phyloP scores from a whole-genome alignment of 495 filamentous ascomycete genomes.

The Lasiosphaeris hirsuta region DNA sequence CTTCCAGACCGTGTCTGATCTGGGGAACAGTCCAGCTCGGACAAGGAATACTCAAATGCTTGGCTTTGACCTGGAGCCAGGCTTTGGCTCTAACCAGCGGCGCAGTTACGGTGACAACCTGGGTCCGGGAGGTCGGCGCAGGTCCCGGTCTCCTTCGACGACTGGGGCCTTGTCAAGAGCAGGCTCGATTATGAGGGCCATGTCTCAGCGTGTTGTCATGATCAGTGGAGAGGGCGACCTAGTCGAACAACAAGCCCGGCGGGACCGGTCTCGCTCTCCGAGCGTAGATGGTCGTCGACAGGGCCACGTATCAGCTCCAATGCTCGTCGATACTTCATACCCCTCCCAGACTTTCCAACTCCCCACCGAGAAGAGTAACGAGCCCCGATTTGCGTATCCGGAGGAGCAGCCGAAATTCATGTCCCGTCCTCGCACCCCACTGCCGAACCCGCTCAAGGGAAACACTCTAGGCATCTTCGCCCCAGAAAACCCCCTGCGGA shows the following conservation, averaged over 20 bases:
- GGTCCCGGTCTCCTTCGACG: slow-evolving; percentile 57
- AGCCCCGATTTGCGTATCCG: slow-evolving; percentile 28
- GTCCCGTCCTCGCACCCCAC: slow-evolving; percentile 39
- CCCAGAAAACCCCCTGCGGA: slow-evolving; percentile 69
- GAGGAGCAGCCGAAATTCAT: slow-evolving; percentile 22
- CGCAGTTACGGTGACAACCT: slow-evolving; percentile 49
- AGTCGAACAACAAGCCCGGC: slow-evolving; percentile 68
- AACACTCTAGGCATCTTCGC: slow-evolving; percentile 82
- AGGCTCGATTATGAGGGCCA: slow-evolving; percentile 89
- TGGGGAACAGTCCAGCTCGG: slow-evolving; percentile 41
- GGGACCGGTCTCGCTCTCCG: slow-evolving; percentile 58
- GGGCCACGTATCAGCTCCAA: slow-evolving; percentile 40
- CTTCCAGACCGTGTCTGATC: slow-evolving; percentile 56
- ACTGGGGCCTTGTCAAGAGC: slow-evolving; percentile 69
- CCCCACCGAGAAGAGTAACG: slow-evolving; percentile 46
- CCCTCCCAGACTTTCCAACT: slow-evolving; percentile 43
- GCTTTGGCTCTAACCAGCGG: slow-evolving; percentile 35
- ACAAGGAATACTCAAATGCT: slow-evolving; percentile 44
- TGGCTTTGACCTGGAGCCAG: slow-evolving; percentile 53
- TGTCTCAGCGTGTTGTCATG: slow-evolving; percentile 97
- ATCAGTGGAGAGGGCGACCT: slow-evolving; percentile 80
- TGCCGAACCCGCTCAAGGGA: slow-evolving; percentile 80
- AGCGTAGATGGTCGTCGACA: slow-evolving; percentile 37
- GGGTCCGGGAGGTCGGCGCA: slow-evolving; percentile 39
- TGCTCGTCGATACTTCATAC: slow-evolving; percentile 53